Percentiles rank a stretch among this genome's conserved stretches.
These are phyloP conservation scores for Hypoxylon sp. DNA, from an alignment of 2,329 filamentous ascomycete genomes.

Conservation along the genomic window DNA sequence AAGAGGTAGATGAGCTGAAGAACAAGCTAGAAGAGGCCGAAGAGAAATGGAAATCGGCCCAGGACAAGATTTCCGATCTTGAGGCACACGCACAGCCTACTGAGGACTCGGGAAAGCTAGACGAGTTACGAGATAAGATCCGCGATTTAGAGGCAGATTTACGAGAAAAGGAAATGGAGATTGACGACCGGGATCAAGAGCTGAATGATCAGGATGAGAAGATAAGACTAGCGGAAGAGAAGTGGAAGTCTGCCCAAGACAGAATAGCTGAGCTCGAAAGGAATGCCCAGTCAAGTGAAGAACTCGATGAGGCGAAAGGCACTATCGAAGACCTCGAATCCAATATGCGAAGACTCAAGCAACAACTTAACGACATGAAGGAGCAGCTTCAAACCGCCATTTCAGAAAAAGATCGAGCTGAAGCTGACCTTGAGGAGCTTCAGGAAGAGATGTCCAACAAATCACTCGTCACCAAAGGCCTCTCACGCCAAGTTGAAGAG, in stretches of 20 bases:
- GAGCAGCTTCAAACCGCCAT: conserved; percentile 69
- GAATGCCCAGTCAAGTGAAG: conserved; percentile 66
- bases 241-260: conserved; percentile 69
- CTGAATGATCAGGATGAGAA: conserved; percentile 67
- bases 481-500: conserved; percentile 82
- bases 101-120: conserved; percentile 58
- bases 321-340: conserved; percentile 72
- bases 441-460: conserved; percentile 86
- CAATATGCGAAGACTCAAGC: conserved; percentile 67
- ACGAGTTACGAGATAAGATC: conserved; percentile 62
- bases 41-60: conserved; percentile 57
- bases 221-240: conserved; percentile 67
- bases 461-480: conserved; percentile 80
- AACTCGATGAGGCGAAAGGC: conserved; percentile 70
- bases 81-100: conserved; percentile 60
- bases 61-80: conserved; percentile 45
- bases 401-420: conserved; percentile 69
- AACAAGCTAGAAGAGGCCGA: conserved; percentile 65
- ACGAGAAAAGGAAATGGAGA: conserved; percentile 70
- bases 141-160: conserved; percentile 70
- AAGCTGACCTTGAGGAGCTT: conserved; percentile 74
- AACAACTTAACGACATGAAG: conserved; percentile 69
- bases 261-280: conserved; percentile 70
- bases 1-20: conserved; percentile 79
- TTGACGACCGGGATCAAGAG: conserved; percentile 68